These are phyloP conservation scores for Lactarius psammicola DNA, from an alignment of 768 basidiomycete species.

Conservation along the genomic window DNA sequence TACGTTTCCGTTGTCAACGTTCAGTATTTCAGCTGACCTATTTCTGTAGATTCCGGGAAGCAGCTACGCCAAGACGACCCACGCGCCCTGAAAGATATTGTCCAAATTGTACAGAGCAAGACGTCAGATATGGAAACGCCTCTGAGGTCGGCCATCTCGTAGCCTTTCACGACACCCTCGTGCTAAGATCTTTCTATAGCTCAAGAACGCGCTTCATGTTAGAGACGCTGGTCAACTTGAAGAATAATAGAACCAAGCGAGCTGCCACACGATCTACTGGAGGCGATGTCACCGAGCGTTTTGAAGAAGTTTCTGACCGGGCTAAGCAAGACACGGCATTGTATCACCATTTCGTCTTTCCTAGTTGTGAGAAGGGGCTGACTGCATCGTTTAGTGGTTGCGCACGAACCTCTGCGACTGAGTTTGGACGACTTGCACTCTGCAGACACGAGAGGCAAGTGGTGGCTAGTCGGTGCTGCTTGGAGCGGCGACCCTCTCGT, in stretches of 20 bases:
- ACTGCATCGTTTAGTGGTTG: slow-evolving; percentile 54
- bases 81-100: slow-evolving; percentile 86
- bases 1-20: slow-evolving; percentile 37
- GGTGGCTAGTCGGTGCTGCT: slow-evolving; percentile 98
- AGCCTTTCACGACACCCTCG: background rate
- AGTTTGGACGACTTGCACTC: slow-evolving; percentile 81
- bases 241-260: slow-evolving; percentile 82
- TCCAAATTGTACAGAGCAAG: slow-evolving; percentile 75
- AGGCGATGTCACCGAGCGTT: slow-evolving; percentile 71
- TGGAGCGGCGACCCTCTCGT: slow-evolving; percentile 92
- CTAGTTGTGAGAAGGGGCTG: slow-evolving; percentile 4
- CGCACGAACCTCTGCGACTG: slow-evolving; percentile 84
- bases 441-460: slow-evolving; percentile 86
- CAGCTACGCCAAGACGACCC: slow-evolving; percentile 94
- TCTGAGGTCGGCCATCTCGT: slow-evolving; percentile 47
- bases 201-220: slow-evolving; percentile 95
- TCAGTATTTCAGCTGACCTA: background rate
- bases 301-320: slow-evolving; percentile 86
- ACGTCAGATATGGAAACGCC: slow-evolving; percentile 49
- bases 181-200: slow-evolving; percentile 41
- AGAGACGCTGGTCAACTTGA: slow-evolving; percentile 87
- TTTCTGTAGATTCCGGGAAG: slow-evolving; percentile 73
- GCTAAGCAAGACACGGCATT: slow-evolving; percentile 72
- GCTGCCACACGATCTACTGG: slow-evolving; percentile 64
- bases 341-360: slow-evolving; percentile 40